Base-by-base conservation (phyloP, 495 filamentous ascomycete species). In the Neurospora cerealis region DNA sequence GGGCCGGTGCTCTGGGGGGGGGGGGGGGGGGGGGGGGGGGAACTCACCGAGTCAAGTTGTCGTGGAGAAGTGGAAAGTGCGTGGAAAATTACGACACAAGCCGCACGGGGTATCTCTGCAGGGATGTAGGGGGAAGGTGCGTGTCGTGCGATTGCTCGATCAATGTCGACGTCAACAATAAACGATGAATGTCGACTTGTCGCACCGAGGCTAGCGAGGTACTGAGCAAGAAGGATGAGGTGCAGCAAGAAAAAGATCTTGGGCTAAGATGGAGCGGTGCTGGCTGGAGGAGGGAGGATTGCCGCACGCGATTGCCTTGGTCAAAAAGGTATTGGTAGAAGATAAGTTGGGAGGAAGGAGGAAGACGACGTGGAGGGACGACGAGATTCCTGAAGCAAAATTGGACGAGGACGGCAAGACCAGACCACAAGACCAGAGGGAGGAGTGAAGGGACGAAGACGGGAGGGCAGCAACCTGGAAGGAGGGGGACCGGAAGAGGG, bases 31-130 rank as follows among this genome's bases (percentile, higher is more conserved):
- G n/a, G 28, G 40, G 42, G 24, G 15, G 69, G 54, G 60, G 19
- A 42, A 69, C 39, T 70, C 44, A 69, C 44, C 72, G 38, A 62
- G 71, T 36, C 34, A 69, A 36, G n/a, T 60, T 48, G 70, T 37
- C 19, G 21, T 32, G 39, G 41, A 34, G 70, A 54, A 42, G 70
- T 48, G 17, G 40, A 37, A 42, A 72, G 41, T 34, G 21, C 15
- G 21, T 72, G 39, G 21, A 72, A 34, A 72, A 70, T 36, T 70
- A 39, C 54, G 71, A 71, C 32, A 54, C 54, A 71, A 69, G 54
- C 46, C 36, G 60, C 75, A 70, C 38, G 69, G 71, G 73, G 73
- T 71, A 72, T 71, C 74, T 78, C 73, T 46, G 75, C 76, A 75
- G 76, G 78, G 78, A 75, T 73, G 36, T 73, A 69, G 36, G 36